Percentiles rank a stretch among this genome's conserved stretches.
Evolutionary conservation across 345 rosid species (phyloP).

Genomic region (Eucalyptus sideroxylon): DNA sequence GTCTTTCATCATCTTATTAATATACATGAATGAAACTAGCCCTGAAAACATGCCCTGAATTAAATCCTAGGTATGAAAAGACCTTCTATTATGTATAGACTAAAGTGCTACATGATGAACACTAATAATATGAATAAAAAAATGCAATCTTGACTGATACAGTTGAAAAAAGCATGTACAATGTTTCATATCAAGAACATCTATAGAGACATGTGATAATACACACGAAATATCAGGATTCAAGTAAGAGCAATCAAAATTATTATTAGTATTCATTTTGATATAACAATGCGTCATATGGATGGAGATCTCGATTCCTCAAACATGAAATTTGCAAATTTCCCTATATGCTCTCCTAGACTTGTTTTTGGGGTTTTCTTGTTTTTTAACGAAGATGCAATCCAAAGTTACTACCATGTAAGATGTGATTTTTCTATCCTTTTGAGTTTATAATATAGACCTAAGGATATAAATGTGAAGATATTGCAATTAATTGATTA

Average conservation of each 20-base stretch:
- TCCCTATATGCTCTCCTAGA: neutral
- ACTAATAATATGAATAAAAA: too few species aligned
- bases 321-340: neutral
- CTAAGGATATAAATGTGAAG: neutral
- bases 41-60: neutral
- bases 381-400: neutral
- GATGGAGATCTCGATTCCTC: neutral
- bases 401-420: neutral
- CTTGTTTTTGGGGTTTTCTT: neutral
- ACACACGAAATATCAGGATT: too few species aligned
- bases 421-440: neutral
- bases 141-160: neutral
- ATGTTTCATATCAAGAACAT: neutral
- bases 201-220: neutral
- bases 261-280: neutral
- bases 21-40: neutral
- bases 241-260: neutral
- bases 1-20: neutral
- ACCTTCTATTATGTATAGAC: neutral
- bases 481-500: neutral
- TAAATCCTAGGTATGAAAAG: neutral
- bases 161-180: neutral
- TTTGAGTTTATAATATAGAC: neutral
- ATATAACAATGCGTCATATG: accelerated
- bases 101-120: neutral